These are phyloP conservation scores for Penicillium fimorum DNA, from an alignment of 495 filamentous ascomycete genomes.

Conservation along the genomic window DNA sequence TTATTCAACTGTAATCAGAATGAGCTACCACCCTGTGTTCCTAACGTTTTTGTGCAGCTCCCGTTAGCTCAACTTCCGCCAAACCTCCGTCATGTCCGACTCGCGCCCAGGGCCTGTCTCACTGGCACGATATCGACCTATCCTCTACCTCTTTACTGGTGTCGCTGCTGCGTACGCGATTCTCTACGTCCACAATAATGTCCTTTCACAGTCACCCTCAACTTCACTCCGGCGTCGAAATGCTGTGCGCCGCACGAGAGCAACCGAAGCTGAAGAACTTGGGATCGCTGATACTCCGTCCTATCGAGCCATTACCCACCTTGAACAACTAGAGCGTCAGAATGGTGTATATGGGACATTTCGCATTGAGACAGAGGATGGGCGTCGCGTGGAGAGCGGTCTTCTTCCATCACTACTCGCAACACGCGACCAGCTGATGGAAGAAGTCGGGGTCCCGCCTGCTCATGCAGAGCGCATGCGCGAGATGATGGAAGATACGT, in stretches of 20 bases:
- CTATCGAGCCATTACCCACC: conserved; percentile 42
- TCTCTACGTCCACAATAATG: conserved; percentile 44
- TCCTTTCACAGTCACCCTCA: conserved; percentile 31
- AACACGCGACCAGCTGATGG: conserved; percentile 48
- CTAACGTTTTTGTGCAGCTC: conserved; percentile 26
- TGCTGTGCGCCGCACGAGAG: conserved; percentile 43
- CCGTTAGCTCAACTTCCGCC: conserved; percentile 19
- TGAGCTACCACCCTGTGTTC: conserved; percentile 10
- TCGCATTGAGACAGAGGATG: conserved; percentile 49
- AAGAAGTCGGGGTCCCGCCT: conserved; percentile 40
- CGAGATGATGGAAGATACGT: conserved; percentile 51
- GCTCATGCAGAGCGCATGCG: conserved; percentile 48
- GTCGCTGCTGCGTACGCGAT: conserved; percentile 50
- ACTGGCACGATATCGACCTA: conserved; percentile 48
- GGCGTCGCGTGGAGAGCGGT: conserved; percentile 47
- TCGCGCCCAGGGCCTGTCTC: conserved; percentile 35
- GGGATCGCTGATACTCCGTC: conserved; percentile 36
- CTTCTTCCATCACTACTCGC: conserved; percentile 45
- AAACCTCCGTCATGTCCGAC: conserved; percentile 39
- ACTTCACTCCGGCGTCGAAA: conserved; percentile 46
- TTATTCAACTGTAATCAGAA: conserved; percentile 4
- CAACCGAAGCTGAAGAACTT: conserved; percentile 30
- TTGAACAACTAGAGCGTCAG: conserved; percentile 46
- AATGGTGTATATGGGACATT: conserved; percentile 51
- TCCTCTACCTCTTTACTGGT: conserved; percentile 50